Evolutionary conservation across 2,329 filamentous ascomycete genomes (phyloP).

Genomic region (Xylaria arbuscula): DNA sequence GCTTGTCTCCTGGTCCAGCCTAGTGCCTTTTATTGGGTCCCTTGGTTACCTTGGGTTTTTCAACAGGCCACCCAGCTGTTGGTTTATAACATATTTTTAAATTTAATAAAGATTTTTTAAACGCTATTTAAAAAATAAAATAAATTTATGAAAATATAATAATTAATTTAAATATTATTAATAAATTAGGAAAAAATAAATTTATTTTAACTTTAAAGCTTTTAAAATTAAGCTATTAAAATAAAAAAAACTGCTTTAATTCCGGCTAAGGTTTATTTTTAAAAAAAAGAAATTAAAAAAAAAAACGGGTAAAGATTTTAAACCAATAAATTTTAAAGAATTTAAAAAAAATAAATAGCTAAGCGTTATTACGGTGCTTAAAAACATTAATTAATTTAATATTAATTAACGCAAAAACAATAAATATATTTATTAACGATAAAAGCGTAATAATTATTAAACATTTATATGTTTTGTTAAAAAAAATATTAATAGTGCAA

Average conservation of each 20-base stretch:
- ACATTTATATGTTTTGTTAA: not conserved
- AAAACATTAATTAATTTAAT: not conserved
- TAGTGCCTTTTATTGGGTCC: too few relatives aligned
- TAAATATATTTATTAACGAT: not conserved
- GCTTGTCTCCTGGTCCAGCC: too few relatives aligned
- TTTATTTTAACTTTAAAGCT: slow-evolving; percentile 1
- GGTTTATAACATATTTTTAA: not conserved
- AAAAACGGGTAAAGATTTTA: not conserved
- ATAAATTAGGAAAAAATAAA: too few relatives aligned
- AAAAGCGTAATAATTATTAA: not conserved
- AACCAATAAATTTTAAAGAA: too few relatives aligned
- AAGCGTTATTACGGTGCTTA: not conserved
- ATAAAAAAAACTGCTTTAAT: slow-evolving; percentile 6
- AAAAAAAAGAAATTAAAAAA: not conserved
- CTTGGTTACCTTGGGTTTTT: too few relatives aligned
- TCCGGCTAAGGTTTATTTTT: slow-evolving; percentile 2
- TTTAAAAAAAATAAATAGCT: not conserved
- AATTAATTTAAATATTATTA: not conserved
- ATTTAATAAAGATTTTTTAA: slow-evolving; percentile 1
- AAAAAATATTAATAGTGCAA: too few relatives aligned
- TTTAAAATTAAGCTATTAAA: slow-evolving; percentile 6
- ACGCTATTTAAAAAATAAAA: not conserved
- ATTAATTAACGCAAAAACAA: not conserved
- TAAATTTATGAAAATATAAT: slow-evolving; percentile 12
- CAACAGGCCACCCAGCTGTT: too few relatives aligned